Percentiles rank a stretch among this genome's conserved stretches.
Conservation (phyloP, 2,329 filamentous ascomycete genomes). For the Diatrype stigma region DNA sequence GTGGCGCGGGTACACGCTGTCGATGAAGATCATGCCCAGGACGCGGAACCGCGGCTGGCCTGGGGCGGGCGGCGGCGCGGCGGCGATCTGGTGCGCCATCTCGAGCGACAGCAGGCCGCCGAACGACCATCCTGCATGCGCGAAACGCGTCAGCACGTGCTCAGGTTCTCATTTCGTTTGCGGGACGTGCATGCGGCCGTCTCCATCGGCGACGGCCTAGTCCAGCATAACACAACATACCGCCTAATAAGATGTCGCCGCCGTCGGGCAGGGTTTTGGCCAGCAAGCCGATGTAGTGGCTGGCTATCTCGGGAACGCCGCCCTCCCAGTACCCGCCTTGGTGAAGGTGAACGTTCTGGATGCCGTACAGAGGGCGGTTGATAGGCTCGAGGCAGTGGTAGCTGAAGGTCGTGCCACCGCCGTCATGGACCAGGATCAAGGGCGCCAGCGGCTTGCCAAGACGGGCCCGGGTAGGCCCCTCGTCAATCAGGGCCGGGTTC, state of each 20-base stretch:
- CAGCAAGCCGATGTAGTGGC: constrained; percentile 45
- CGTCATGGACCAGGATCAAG: constrained; percentile 56
- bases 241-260: constrained; percentile 46
- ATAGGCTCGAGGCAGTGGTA: constrained; percentile 52
- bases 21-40: constrained; percentile 49
- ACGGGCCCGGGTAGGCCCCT: constrained; percentile 14
- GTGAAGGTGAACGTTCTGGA: constrained; percentile 51
- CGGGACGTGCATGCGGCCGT: neutral
- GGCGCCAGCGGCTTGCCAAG: constrained; percentile 30
- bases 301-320: constrained; percentile 52
- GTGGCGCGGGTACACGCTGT: constrained; percentile 39
- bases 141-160: neutral
- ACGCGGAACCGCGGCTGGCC: constrained; percentile 38
- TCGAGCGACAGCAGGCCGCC: constrained; percentile 50
- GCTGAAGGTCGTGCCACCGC: constrained; percentile 55
- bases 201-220: neutral
- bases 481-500: constrained; percentile 26
- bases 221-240: constrained; percentile 14
- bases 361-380: constrained; percentile 46
- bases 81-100: constrained; percentile 39
- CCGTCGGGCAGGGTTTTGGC: constrained; percentile 30
- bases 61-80: constrained; percentile 22
- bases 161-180: too few relatives aligned
- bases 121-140: constrained; percentile 44
- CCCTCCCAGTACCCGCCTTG: constrained; percentile 44